phyloP scores from a whole-genome alignment of 768 basidiomycete genomes.

The Lanmaoa rubissima region DNA sequence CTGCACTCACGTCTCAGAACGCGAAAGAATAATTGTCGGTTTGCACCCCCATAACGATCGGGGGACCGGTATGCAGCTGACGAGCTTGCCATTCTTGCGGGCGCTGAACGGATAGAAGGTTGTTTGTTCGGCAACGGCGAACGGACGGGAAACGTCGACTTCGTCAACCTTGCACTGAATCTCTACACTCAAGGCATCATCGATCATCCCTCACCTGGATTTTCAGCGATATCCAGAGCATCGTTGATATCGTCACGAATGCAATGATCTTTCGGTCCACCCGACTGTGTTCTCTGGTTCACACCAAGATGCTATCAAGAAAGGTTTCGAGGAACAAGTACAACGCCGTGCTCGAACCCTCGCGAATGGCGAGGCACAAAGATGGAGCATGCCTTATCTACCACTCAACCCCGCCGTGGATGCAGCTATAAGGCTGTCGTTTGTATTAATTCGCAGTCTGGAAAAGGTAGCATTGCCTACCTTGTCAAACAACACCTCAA shows the following conservation, averaged over 20 bases:
- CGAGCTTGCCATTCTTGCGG: slow-evolving; percentile 89
- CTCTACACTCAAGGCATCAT: slow-evolving; percentile 95
- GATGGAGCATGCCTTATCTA: slow-evolving; percentile 96
- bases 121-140: slow-evolving; percentile 98
- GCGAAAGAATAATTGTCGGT: slow-evolving; percentile 88
- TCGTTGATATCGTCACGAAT: slow-evolving; percentile 93
- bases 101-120: slow-evolving; percentile 96
- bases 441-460: slow-evolving; percentile 98
- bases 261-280: slow-evolving; percentile 97
- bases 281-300: slow-evolving; percentile 97
- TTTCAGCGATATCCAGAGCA: slow-evolving; percentile 87
- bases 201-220: slow-evolving; percentile 81
- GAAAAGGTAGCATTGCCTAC: slow-evolving; percentile 97
- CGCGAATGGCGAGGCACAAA: slow-evolving; percentile 52
- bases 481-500: slow-evolving; percentile 89
- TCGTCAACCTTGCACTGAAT: slow-evolving; percentile 95
- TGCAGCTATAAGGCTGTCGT: slow-evolving; percentile 98
- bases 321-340: slow-evolving; percentile 89
- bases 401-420: slow-evolving; percentile 94
- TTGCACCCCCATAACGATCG: slow-evolving; percentile 97
- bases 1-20: slow-evolving; percentile 78
- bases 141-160: slow-evolving; percentile 97
- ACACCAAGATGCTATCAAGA: slow-evolving; percentile 99
- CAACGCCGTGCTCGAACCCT: slow-evolving; percentile 60
- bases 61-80: slow-evolving; percentile 94